Evolutionary conservation across 768 basidiomycete genomes (phyloP).

Genomic region (Kondoa subrosea): DNA sequence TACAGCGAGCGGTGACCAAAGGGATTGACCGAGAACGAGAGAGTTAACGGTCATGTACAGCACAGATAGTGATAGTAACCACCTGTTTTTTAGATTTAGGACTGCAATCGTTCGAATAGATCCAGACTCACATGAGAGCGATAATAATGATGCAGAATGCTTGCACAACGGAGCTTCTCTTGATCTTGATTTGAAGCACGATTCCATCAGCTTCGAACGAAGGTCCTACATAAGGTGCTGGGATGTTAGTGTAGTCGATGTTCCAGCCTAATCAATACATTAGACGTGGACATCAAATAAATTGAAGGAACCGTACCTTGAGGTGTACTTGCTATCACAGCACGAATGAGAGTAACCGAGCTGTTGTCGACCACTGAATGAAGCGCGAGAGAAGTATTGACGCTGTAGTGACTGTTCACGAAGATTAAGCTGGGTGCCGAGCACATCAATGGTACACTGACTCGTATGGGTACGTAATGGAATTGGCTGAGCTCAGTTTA

Average conservation of each 20-base stretch:
- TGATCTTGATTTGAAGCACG: not conserved
- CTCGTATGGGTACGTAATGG: not conserved
- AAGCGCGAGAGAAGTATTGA: not conserved
- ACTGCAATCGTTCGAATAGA: not conserved
- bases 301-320: not conserved
- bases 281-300: not conserved
- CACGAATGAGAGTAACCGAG: not conserved
- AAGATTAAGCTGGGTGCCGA: not conserved
- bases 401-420: not conserved
- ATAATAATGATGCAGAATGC: not conserved
- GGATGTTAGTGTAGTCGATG: not conserved
- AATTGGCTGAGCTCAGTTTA: not conserved
- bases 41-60: not conserved
- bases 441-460: not conserved
- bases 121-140: not conserved
- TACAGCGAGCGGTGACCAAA: not conserved
- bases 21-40: not conserved
- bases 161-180: not conserved
- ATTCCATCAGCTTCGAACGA: not conserved
- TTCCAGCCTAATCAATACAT: not conserved
- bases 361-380: not conserved
- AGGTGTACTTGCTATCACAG: not conserved
- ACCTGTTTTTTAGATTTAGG: not conserved
- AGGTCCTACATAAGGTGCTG: not conserved
- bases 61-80: not conserved